Evolutionary conservation across 2,329 filamentous ascomycete species (phyloP).

Genomic region (Penicillium psychrosexuale): DNA sequence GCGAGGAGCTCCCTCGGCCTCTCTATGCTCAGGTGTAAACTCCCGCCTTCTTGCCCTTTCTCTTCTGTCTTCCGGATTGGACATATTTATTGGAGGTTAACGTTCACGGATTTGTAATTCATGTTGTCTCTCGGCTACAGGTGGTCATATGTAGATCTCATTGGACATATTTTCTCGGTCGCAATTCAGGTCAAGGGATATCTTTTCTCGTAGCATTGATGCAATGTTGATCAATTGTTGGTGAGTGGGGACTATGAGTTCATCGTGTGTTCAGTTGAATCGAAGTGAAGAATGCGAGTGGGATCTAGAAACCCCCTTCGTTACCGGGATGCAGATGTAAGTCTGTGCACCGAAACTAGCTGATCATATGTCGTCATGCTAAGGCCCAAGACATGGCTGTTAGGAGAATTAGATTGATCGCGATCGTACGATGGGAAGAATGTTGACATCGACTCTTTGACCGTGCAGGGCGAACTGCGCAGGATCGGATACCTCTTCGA

Average conservation of each 20-base stretch:
- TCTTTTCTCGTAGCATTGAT: neutral
- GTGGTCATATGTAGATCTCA: slow-evolving; percentile 4
- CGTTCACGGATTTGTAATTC: slow-evolving; percentile 3
- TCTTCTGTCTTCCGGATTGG: neutral
- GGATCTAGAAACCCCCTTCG: neutral
- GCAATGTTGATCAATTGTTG: neutral
- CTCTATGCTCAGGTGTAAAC: slow-evolving; percentile 38
- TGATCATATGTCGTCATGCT: slow-evolving; percentile 3
- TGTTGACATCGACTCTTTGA: too few relatives aligned
- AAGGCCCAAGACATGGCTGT: neutral
- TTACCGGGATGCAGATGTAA: neutral
- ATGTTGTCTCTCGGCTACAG: neutral
- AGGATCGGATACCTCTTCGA: neutral
- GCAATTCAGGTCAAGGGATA: neutral
- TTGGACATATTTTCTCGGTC: slow-evolving; percentile 7
- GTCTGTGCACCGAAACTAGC: slow-evolving; percentile 1
- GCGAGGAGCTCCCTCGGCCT: slow-evolving; percentile 38
- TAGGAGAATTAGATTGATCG: neutral
- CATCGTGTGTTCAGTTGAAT: neutral
- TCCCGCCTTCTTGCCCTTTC: neutral
- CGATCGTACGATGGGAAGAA: neutral
- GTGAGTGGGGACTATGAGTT: neutral
- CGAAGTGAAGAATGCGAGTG: neutral
- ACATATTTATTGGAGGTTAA: neutral
- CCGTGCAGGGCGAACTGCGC: neutral